A percentile compares a stretch with the other conserved stretches of the same genome.
Conservation (phyloP, 2,329 filamentous ascomycete species). For the Aspergillus sclerotialis region DNA sequence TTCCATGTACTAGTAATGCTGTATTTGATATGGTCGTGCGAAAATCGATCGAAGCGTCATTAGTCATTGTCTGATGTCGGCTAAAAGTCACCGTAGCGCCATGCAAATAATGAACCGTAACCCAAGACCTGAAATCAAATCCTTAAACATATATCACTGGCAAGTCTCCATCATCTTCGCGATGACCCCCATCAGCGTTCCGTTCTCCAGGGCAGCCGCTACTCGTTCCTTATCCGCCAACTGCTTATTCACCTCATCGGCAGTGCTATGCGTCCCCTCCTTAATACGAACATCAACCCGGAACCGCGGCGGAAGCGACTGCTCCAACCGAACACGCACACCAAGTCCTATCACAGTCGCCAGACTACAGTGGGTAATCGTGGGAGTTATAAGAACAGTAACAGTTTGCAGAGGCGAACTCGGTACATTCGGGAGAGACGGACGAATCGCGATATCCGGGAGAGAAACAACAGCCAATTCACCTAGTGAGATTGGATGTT, state of each 20-base stretch:
- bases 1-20: slow-evolving; percentile 17
- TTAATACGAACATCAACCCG: slow-evolving; percentile 90
- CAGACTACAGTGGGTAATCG: slow-evolving; percentile 92
- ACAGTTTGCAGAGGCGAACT: slow-evolving; percentile 63
- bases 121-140: not conserved
- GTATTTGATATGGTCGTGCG: slow-evolving; percentile 5
- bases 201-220: slow-evolving; percentile 89
- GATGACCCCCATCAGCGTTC: slow-evolving; percentile 77
- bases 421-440: slow-evolving; percentile 53
- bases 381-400: slow-evolving; percentile 85
- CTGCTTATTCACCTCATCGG: slow-evolving; percentile 95
- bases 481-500: slow-evolving; percentile 89
- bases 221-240: slow-evolving; percentile 94
- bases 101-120: not conserved
- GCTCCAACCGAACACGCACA: slow-evolving; percentile 83
- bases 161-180: slow-evolving; percentile 92
- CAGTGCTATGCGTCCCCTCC: slow-evolving; percentile 90
- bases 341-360: slow-evolving; percentile 94
- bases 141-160: slow-evolving; percentile 42
- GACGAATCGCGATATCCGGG: slow-evolving; percentile 77
- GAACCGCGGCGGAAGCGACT: slow-evolving; percentile 84
- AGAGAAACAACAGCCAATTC: slow-evolving; percentile 92
- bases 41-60: not conserved
- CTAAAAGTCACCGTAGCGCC: not conserved
- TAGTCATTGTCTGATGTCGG: not conserved